Evolutionary conservation across 805 yeast species (phyloP).

Genomic region (Grigorovia transvaalensis): DNA sequence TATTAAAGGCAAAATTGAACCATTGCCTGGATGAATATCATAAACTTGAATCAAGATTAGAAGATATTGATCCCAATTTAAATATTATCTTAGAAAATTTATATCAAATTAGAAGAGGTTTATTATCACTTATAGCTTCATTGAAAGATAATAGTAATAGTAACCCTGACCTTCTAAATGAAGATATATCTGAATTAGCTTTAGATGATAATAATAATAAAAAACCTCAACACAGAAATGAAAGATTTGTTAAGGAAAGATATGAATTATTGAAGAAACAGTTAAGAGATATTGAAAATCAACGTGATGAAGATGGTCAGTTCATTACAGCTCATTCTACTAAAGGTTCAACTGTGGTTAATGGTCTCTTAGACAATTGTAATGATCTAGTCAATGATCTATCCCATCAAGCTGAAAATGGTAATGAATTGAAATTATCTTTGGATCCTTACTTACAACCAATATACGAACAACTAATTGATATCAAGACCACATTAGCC

Average conservation of each 20-base stretch:
- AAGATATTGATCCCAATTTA: conserved; percentile 42
- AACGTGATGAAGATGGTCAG: conserved; percentile 45
- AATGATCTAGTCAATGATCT: conserved; percentile 64
- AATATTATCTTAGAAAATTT: conserved; percentile 46
- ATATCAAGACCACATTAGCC: conserved; percentile 64
- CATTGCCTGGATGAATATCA: conserved; percentile 51
- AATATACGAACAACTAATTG: conserved; percentile 52
- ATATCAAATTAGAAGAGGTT: conserved; percentile 50
- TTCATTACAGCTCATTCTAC: conserved; percentile 6
- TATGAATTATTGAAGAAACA: conserved; percentile 28
- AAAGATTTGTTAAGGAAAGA: conserved; percentile 20
- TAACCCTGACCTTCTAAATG: conserved; percentile 10
- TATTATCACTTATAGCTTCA: conserved; percentile 42
- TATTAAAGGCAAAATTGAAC: conserved; percentile 56
- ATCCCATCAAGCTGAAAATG: conserved; percentile 29
- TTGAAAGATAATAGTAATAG: not conserved
- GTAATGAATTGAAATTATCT: conserved; percentile 18
- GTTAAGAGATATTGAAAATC: conserved; percentile 35
- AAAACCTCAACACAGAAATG: not conserved
- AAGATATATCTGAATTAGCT: conserved; percentile 6
- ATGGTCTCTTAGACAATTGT: conserved; percentile 77
- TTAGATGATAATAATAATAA: conserved; percentile 6
- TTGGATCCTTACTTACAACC: conserved; percentile 44
- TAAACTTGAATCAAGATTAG: conserved; percentile 46
- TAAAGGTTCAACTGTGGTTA: conserved; percentile 41